Percentiles rank a stretch among this genome's conserved stretches.
Conservation (phyloP, 2,329 filamentous ascomycete genomes). For the Zymoseptoria ardabiliae region DNA sequence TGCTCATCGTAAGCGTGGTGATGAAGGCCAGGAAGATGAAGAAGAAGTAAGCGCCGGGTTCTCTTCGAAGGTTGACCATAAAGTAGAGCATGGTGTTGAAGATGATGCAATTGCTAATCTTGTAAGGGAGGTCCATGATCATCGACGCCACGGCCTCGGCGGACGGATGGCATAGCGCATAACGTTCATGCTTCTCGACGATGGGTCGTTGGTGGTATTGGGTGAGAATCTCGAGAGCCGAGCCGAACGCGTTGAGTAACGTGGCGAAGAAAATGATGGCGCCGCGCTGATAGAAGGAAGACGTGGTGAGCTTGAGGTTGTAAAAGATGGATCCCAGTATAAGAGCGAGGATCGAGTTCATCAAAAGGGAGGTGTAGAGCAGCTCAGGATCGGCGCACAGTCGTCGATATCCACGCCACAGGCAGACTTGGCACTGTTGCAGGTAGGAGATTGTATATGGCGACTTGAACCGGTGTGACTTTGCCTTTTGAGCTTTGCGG, state of each 20-base stretch:
- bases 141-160: conserved; percentile 84
- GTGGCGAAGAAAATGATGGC: conserved; percentile 82
- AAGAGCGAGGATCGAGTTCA: conserved; percentile 68
- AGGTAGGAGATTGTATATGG: conserved; percentile 73
- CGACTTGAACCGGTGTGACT: conserved; percentile 54
- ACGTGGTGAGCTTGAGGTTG: conserved; percentile 58
- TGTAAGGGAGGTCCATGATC: conserved; percentile 79
- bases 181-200: conserved; percentile 81
- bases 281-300: conserved; percentile 70
- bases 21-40: conserved; percentile 71
- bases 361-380: conserved; percentile 59
- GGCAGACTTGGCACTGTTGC: conserved; percentile 71
- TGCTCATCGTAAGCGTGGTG: conserved; percentile 71
- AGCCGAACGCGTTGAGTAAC: conserved; percentile 76
- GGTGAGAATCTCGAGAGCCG: conserved; percentile 74
- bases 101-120: conserved; percentile 62
- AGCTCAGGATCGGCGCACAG: conserved; percentile 69
- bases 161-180: conserved; percentile 83
- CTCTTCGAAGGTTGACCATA: conserved; percentile 71
- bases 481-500: conserved; percentile 41
- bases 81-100: conserved; percentile 84
- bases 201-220: conserved; percentile 85
- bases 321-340: conserved; percentile 78
- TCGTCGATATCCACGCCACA: conserved; percentile 73
- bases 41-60: conserved; percentile 74